A percentile compares a stretch with the other conserved stretches of the same genome.
Conservation (phyloP, 441 rosid genomes). For the Erodium texanum region DNA sequence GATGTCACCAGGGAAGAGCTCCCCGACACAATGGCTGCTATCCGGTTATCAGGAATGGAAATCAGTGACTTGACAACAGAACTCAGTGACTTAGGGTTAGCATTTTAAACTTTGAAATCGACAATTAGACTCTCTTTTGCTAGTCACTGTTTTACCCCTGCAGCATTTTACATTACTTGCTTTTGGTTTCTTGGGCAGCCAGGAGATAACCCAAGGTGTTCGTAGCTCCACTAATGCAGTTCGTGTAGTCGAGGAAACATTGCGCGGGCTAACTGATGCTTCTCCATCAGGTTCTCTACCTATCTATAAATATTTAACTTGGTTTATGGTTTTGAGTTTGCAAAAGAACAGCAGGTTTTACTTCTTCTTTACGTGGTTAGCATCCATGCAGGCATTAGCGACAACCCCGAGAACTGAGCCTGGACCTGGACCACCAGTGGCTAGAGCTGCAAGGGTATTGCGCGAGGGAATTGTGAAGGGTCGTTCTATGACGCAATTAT, state of each 20-base stretch:
- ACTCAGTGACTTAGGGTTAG: conserved; percentile 80
- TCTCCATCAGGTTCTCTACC: conserved; percentile 44
- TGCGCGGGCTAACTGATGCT: conserved; percentile 45
- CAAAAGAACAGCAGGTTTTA: conserved; percentile 25
- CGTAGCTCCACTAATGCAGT: conserved; percentile 66
- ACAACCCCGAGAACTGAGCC: conserved; percentile 26
- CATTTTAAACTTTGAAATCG: not conserved
- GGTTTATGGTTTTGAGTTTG: not conserved
- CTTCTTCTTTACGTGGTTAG: conserved; percentile 58
- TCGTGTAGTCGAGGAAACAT: conserved; percentile 73
- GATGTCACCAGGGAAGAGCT: conserved; percentile 81
- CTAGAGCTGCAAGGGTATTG: conserved; percentile 44
- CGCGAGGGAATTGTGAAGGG: conserved; percentile 64
- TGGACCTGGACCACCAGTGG: conserved; percentile 40
- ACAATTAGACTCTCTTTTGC: not conserved
- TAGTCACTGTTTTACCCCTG: not conserved
- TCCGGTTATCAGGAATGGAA: conserved; percentile 86
- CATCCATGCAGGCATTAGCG: conserved; percentile 50
- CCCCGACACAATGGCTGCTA: conserved; percentile 87
- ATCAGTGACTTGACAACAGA: conserved; percentile 83
- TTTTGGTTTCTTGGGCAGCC: conserved; percentile 32
- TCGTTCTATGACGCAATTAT: conserved; percentile 42
- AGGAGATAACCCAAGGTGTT: conserved; percentile 77
- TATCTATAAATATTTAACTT: not conserved
- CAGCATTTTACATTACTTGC: not conserved